Evolutionary conservation across 257 asterid genomes (phyloP).

Genomic region (Capsicum chinense): DNA sequence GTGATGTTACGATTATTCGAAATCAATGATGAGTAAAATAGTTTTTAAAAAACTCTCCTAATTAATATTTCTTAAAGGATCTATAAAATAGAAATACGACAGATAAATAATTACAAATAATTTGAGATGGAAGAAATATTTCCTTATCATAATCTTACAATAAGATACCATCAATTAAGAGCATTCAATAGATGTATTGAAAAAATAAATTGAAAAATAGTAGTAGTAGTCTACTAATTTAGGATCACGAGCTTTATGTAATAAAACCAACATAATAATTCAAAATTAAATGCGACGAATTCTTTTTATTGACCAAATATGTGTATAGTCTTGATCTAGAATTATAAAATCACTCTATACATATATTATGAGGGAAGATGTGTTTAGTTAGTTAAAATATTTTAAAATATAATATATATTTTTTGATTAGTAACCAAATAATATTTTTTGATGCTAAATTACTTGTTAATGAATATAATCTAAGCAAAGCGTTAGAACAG

Average conservation of each 20-base stretch:
- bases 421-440: too few relatives aligned
- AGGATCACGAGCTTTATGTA: slow-evolving; percentile 22
- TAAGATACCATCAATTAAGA: background rate
- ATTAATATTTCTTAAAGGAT: background rate
- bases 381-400: background rate
- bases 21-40: background rate
- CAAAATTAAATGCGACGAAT: background rate
- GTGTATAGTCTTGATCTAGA: background rate
- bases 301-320: background rate
- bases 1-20: background rate
- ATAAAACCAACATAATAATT: background rate
- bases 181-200: background rate
- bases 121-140: background rate
- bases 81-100: background rate
- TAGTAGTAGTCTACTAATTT: background rate
- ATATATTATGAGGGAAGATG: too few relatives aligned
- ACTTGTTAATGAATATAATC: too few relatives aligned
- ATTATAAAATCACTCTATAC: too few relatives aligned
- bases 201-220: too few relatives aligned
- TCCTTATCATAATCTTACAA: background rate
- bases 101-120: background rate
- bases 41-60: background rate
- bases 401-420: background rate
- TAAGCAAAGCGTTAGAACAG: too few relatives aligned
- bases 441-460: too few relatives aligned